Base-by-base conservation (phyloP, 2,329 filamentous ascomycete genomes). In the Fusarium sp. region DNA sequence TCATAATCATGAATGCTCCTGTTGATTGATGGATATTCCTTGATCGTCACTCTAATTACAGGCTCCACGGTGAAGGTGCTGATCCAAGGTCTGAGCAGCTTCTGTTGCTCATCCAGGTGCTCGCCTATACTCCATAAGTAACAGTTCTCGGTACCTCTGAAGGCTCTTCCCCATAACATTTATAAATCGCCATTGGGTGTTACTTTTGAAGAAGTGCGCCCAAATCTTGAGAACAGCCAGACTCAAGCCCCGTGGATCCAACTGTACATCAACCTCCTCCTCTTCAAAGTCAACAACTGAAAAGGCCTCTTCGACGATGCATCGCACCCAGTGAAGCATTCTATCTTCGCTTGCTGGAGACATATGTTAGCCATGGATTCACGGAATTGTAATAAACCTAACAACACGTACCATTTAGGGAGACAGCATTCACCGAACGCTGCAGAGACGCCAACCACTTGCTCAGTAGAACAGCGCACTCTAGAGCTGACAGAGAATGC, bases 401-500 rank as follows among this genome's bases (percentile, higher is more conserved):
- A 8, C 32, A n/a, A n/a, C 8, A 52, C 47, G 9, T 10, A 56
- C 52, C 32, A 15, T 56, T 56, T n/a, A 56, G 32, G 3, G 52
- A 35, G 17, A 37, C 7, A 14, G 32, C 8, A 6, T 56, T 22
- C n/a, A 56, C 52, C 9, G 52, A 56, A 15, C 52, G 32, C 6
- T 56, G 52, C 4, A 56, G n/a, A 56, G 52, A 56, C 10, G 52
- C 52, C 12, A 87, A 79, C 85, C 86, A 87, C 69, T 89, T 90
- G 15, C 86, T 87, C 0, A 90, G 78, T 4, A 90, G 79, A 0
- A 90, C 84, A 0, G 87, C 87, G 22, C 87, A 89, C 72, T 90
- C 88, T 0, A 90, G 81, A 1, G 86, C 86, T 5, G 86, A 88
- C 0, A 90, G 81, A 0, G 87, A 87, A 62, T 90, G 88, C n/a